These are phyloP conservation scores for Naganishia liquefaciens DNA, from an alignment of 1,284 basidiomycete species.

Conservation along the genomic window DNA sequence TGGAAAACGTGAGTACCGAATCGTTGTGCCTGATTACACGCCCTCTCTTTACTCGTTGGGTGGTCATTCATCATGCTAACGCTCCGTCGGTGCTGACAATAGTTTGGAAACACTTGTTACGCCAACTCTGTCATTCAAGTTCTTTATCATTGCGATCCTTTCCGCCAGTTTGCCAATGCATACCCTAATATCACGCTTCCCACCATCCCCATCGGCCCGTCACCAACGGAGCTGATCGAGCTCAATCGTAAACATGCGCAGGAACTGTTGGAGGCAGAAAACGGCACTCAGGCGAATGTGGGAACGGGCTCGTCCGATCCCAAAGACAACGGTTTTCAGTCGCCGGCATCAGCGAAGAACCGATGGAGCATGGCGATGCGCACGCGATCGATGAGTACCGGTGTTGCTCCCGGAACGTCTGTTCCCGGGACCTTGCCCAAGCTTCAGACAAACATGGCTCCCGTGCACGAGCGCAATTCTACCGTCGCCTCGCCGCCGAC, in stretches of 20 bases:
- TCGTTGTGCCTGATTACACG: not conserved
- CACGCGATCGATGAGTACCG: conserved; percentile 22
- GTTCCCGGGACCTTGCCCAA: conserved; percentile 11
- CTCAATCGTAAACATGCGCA: conserved; percentile 20
- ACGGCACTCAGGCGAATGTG: not conserved
- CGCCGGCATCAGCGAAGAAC: conserved; percentile 11
- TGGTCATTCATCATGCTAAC: not conserved
- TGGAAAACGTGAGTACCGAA: conserved; percentile 30
- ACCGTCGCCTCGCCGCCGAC: conserved; percentile 16
- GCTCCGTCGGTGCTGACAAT: not conserved
- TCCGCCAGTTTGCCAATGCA: conserved; percentile 71
- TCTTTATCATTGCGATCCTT: conserved; percentile 83
- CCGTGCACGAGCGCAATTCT: conserved; percentile 10
- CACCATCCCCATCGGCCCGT: conserved; percentile 47
- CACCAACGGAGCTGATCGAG: conserved; percentile 31
- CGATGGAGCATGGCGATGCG: conserved; percentile 32
- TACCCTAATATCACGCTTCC: conserved; percentile 54
- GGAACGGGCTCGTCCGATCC: not conserved
- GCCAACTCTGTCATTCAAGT: conserved; percentile 97
- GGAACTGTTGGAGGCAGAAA: conserved; percentile 15
- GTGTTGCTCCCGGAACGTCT: conserved; percentile 4
- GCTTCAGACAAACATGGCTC: conserved; percentile 20
- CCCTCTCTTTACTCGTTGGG: not conserved
- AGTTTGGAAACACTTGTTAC: conserved; percentile 60
- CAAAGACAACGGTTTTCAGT: conserved; percentile 14